phyloP scores from a whole-genome alignment of 2,329 filamentous ascomycete genomes.

The Fusarium sp. region DNA sequence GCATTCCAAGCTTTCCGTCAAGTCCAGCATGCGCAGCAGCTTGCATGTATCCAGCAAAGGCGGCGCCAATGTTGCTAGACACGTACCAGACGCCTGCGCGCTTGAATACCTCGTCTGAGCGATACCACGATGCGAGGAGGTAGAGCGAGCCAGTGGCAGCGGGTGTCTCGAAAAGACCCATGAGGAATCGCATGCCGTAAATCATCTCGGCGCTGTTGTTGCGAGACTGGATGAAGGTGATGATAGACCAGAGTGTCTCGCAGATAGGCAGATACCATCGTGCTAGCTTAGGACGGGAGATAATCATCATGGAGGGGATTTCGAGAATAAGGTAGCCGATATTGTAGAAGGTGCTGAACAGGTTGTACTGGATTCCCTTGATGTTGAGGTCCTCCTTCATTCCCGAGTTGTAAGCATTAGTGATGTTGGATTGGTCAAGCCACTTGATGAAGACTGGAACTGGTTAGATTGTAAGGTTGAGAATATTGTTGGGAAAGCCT shows the following conservation, averaged over 20 bases:
- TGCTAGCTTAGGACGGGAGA: constrained; percentile 35
- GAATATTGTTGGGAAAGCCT: not conserved
- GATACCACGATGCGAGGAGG: constrained; percentile 48
- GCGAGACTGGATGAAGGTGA: constrained; percentile 17
- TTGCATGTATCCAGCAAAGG: constrained; percentile 34
- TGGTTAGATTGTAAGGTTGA: not conserved
- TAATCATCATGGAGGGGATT: constrained; percentile 41
- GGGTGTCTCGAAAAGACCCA: constrained; percentile 35
- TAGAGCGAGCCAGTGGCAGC: constrained; percentile 41
- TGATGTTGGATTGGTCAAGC: constrained; percentile 46
- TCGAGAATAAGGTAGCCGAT: constrained; percentile 41
- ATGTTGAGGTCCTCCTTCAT: constrained; percentile 51
- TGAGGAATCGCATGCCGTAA: constrained; percentile 29
- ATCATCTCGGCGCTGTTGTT: constrained; percentile 21
- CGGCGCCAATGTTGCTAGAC: constrained; percentile 28
- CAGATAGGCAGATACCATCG: constrained; percentile 19
- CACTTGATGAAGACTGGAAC: constrained; percentile 45
- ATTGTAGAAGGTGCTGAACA: constrained; percentile 44
- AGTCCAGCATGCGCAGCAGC: constrained; percentile 30
- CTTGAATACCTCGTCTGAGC: constrained; percentile 53
- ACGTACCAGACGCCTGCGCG: constrained; percentile 59
- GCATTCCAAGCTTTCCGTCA: constrained; percentile 15
- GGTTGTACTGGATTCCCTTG: constrained; percentile 45
- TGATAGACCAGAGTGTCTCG: constrained; percentile 27
- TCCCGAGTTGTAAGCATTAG: constrained; percentile 51